Conservation (phyloP, 2,329 filamentous ascomycete species). For the Alternaria gansuensis region DNA sequence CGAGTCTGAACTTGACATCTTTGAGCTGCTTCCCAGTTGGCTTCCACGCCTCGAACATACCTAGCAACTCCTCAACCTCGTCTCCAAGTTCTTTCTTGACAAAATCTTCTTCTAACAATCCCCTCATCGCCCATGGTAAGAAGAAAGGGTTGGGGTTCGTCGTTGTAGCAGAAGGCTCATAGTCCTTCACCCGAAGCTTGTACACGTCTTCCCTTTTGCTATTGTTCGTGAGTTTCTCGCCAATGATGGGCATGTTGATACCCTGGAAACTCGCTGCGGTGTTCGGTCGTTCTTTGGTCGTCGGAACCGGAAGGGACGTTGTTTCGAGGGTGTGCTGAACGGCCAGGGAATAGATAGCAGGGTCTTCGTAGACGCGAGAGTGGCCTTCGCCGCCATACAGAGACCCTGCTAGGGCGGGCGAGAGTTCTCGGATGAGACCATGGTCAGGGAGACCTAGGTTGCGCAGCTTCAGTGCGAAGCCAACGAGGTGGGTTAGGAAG, state of each 20-base stretch:
- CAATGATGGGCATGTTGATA: conserved; percentile 45
- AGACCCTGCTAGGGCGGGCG: conserved; percentile 85
- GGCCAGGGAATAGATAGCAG: conserved; percentile 76
- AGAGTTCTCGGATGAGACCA: conserved; percentile 89
- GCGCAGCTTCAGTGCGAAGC: conserved; percentile 90
- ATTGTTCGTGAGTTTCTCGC: conserved; percentile 33
- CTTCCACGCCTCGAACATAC: conserved; percentile 92
- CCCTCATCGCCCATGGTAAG: conserved; percentile 94
- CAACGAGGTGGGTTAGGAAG: conserved; percentile 91
- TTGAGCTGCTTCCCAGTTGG: conserved; percentile 89
- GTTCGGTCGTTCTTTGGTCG: conserved; percentile 29
- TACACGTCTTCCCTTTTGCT: conserved; percentile 31
- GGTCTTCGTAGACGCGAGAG: conserved; percentile 90
- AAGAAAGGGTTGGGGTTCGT: conserved; percentile 80
- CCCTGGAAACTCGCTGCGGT: conserved; percentile 41
- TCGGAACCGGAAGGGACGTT: conserved; percentile 48
- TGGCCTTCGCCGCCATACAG: conserved; percentile 93
- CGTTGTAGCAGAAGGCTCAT: conserved; percentile 37
- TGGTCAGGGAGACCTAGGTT: conserved; percentile 95
- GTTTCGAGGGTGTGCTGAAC: conserved; percentile 60
- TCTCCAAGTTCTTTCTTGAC: conserved; percentile 80
- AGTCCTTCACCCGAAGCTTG: conserved; percentile 46
- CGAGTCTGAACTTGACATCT: conserved; percentile 93
- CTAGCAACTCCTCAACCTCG: conserved; percentile 82
- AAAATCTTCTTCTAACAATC: conserved; percentile 88